Base-by-base conservation (phyloP, 2,329 filamentous ascomycete genomes). In the Neobulgaria alba region DNA sequence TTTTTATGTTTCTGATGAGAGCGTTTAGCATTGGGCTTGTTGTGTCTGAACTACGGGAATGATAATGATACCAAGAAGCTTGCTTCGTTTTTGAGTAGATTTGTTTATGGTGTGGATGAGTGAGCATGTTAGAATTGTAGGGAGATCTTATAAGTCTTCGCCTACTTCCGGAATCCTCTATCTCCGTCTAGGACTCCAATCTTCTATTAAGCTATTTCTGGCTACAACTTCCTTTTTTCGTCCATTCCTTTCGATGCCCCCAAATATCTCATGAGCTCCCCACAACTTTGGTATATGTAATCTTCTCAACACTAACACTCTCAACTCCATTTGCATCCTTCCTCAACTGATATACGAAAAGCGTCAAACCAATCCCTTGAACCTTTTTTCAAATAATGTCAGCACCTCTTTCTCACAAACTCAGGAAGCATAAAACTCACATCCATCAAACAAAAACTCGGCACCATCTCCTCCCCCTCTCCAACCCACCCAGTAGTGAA, bases 361-460 rank as follows among this genome's bases (percentile, higher is more conserved):
- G 72, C 45, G 93, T 93, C 51, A 96, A 74, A 12, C 93, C 93
- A 61, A 95, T 93, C 21, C 90, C 90, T 75, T 96, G 90, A 26
- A 94, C 86, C 87, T 94, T 54, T 46, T n/a, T 26, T 14, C 16
- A 18, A 21, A n/a, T 32, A 23, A 15, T 10, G 10, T 33, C 14
- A 33, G 14, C 3, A 14, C 10, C 17, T 15, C 16, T 10, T 16
- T 16, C n/a, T 17, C 31, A 16, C 14, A 16, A 15, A 15, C 14
- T 9, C 3, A 41, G 16, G 4, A 37, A 39, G 26, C 19, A 33
- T 37, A 40, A 33, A 19, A 82, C 87, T 69, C 63, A 95, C 89
- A 74, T 96, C 90, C 90, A 96, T 95, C 62, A 96, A 67, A 59
- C 92, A 95, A 64, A 96, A 95, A 61, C 88, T 95, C 18, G 90